Conservation (phyloP, 2,329 filamentous ascomycete genomes). For the Paecilomyces fulvus region DNA sequence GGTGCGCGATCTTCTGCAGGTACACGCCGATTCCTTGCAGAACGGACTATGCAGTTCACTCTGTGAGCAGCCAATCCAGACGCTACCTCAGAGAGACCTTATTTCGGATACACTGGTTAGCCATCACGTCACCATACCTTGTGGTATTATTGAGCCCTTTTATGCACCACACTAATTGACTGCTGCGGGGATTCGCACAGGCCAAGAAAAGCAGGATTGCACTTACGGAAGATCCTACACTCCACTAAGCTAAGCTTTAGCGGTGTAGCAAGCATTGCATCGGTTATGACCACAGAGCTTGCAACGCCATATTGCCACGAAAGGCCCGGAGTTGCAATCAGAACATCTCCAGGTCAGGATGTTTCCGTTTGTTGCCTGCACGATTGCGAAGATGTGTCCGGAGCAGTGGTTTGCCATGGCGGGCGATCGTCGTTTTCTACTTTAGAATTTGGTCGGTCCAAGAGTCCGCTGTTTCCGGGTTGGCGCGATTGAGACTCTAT, state of each 20-base stretch:
- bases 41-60: background rate
- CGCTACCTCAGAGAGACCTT: background rate
- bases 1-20: background rate
- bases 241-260: conserved; percentile 14
- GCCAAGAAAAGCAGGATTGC: background rate
- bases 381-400: conserved; percentile 30
- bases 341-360: conserved; percentile 37
- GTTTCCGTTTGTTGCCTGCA: conserved; percentile 34
- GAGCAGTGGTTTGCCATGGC: conserved; percentile 33
- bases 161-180: background rate
- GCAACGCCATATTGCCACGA: conserved; percentile 35
- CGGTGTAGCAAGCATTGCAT: conserved; percentile 32
- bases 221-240: background rate
- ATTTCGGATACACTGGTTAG: background rate
- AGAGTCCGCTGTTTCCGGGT: background rate
- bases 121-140: background rate
- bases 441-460: background rate
- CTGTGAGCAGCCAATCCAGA: background rate
- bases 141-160: background rate
- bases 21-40: background rate
- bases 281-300: conserved; percentile 35
- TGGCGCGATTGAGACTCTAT: background rate
- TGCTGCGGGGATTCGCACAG: background rate
- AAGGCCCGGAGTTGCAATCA: conserved; percentile 34
- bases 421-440: background rate